phyloP scores from a whole-genome alignment of 768 basidiomycete species.

The Omphalotus guepiniiformis region DNA sequence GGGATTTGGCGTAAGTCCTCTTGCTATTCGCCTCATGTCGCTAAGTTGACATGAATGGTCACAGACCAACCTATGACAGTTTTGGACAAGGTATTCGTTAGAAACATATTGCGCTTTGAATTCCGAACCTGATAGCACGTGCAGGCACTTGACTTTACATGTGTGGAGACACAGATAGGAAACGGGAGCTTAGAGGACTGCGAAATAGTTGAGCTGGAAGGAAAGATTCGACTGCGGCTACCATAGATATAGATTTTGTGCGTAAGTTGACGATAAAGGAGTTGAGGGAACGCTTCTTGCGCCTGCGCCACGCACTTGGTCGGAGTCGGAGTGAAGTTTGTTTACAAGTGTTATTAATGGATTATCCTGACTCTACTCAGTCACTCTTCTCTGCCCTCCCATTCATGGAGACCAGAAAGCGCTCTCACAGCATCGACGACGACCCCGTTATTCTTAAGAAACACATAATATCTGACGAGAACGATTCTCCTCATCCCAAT shows the following conservation, averaged over 20 bases:
- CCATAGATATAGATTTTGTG: constrained; percentile 11
- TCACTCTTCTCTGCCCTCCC: constrained; percentile 9
- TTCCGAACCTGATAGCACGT: constrained; percentile 14
- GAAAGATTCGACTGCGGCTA: constrained; percentile 31
- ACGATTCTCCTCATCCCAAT: constrained; percentile 53
- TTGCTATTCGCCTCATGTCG: too few relatives aligned
- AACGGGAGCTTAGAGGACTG: constrained; percentile 77
- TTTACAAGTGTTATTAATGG: too few relatives aligned
- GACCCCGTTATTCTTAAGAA: constrained; percentile 51
- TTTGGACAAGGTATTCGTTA: constrained; percentile 55
- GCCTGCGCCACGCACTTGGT: too few relatives aligned
- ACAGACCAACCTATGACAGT: constrained; percentile 93
- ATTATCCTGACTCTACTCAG: not conserved
- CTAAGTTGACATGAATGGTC: not conserved
- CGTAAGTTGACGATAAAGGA: constrained; percentile 1
- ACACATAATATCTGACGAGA: constrained; percentile 44
- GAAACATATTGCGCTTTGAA: not conserved
- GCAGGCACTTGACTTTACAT: constrained; percentile 76
- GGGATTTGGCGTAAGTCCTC: constrained; percentile 87
- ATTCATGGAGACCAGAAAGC: constrained; percentile 56
- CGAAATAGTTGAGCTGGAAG: constrained; percentile 66
- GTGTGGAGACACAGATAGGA: constrained; percentile 92
- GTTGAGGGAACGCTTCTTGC: too few relatives aligned
- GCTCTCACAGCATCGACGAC: constrained; percentile 49
- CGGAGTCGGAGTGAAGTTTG: too few relatives aligned